These are phyloP conservation scores for Flaveria trinervia DNA, from an alignment of 129 eudicot genomes.

Conservation along the genomic window DNA sequence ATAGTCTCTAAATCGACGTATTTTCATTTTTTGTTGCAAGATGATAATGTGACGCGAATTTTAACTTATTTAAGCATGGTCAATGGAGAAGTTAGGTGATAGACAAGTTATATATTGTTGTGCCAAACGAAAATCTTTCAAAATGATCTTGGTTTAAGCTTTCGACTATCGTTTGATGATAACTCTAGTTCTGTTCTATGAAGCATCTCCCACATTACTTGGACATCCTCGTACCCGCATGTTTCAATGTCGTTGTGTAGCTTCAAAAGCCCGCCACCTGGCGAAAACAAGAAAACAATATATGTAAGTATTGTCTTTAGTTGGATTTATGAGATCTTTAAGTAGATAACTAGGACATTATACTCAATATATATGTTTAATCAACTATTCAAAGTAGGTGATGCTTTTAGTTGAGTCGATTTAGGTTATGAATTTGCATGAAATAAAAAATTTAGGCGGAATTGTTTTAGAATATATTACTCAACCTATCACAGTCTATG, in stretches of 20 bases:
- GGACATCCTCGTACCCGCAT: slow-evolving; percentile 85
- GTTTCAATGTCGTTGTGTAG: slow-evolving; percentile 78
- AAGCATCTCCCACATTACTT: slow-evolving; percentile 93
- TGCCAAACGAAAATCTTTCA: slow-evolving; percentile 67
- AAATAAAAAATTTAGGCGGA: background rate
- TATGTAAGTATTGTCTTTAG: background rate
- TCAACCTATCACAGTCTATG: no score
- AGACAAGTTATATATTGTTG: slow-evolving; percentile 37
- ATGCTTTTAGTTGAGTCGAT: no score
- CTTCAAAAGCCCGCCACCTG: slow-evolving; percentile 73
- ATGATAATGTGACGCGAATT: slow-evolving; percentile 26
- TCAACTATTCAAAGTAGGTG: background rate
- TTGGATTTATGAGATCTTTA: background rate
- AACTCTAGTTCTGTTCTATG: slow-evolving; percentile 60
- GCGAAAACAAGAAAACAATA: background rate
- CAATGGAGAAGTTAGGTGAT: slow-evolving; percentile 42
- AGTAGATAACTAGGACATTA: background rate
- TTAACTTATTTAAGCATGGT: slow-evolving; percentile 40
- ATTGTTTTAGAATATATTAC: background rate
- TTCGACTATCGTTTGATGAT: slow-evolving; percentile 36
- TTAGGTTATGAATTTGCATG: background rate
- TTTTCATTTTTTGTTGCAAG: slow-evolving; percentile 36
- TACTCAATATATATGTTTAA: background rate
- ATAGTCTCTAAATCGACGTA: slow-evolving; percentile 17
- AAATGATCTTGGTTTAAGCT: slow-evolving; percentile 53